These are phyloP conservation scores for Yamadazyma spencermartinsiae DNA, from an alignment of 1,139 yeast genomes.

Conservation along the genomic window DNA sequence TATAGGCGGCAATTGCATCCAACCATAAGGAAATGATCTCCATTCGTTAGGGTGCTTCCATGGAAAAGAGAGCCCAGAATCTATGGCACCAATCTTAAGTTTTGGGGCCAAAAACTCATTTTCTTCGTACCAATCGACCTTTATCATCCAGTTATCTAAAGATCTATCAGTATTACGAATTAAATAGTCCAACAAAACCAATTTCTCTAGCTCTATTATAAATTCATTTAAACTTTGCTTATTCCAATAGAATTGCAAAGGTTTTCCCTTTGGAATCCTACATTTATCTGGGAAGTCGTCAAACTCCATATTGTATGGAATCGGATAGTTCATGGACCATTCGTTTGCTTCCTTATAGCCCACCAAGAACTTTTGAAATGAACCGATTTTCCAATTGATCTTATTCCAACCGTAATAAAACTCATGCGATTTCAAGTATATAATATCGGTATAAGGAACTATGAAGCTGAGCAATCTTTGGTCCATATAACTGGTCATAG, in stretches of 20 bases:
- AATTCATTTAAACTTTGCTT: constrained; percentile 49
- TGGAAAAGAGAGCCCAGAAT: constrained; percentile 74
- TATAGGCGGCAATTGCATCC: constrained; percentile 67
- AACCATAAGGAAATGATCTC: constrained; percentile 79
- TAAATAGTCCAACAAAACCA: constrained; percentile 69
- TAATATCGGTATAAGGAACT: constrained; percentile 68
- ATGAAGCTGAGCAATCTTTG: constrained; percentile 56
- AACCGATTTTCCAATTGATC: constrained; percentile 53
- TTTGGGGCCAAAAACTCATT: constrained; percentile 30
- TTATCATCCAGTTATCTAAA: constrained; percentile 77
- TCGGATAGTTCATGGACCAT: constrained; percentile 56
- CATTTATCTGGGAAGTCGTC: constrained; percentile 23
- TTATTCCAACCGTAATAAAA: constrained; percentile 52
- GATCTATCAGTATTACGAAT: constrained; percentile 79
- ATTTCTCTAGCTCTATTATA: constrained; percentile 63
- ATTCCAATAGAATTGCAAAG: constrained; percentile 53
- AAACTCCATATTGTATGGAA: constrained; percentile 39
- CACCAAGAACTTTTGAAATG: constrained; percentile 62
- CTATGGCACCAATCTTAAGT: constrained; percentile 70
- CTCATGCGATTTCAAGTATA: constrained; percentile 50
- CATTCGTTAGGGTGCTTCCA: constrained; percentile 87
- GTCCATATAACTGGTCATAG: constrained; percentile 69
- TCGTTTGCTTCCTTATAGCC: constrained; percentile 64
- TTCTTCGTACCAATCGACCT: constrained; percentile 46
- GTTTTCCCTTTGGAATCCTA: constrained; percentile 17